These are phyloP conservation scores for Zygoascus bituminiphila DNA, from an alignment of 805 yeast species.

Conservation along the genomic window DNA sequence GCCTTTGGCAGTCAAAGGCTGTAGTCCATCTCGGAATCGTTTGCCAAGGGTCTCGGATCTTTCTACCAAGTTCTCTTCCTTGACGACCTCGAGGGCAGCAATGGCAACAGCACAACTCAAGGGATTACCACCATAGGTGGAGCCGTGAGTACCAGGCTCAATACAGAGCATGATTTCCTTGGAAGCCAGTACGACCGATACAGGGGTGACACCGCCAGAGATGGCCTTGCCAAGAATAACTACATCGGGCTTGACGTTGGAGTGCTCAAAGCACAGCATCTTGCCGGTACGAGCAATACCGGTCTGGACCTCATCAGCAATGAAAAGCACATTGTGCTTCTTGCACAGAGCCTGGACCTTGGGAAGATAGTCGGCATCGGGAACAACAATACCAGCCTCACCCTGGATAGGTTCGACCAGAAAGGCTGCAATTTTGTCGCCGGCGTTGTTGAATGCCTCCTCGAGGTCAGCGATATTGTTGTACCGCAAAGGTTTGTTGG, in stretches of 20 bases:
- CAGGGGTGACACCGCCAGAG: constrained; percentile 91
- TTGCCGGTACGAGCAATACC: constrained; percentile 97
- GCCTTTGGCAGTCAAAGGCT: constrained; percentile 35
- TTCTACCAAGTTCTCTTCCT: constrained; percentile 77
- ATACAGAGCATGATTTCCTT: constrained; percentile 80
- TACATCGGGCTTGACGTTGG: constrained; percentile 77
- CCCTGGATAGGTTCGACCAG: constrained; percentile 95
- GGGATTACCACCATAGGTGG: constrained; percentile 97
- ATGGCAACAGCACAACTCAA: constrained; percentile 86
- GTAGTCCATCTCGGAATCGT: constrained; percentile 44
- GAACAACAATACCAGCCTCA: constrained; percentile 96
- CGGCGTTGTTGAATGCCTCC: constrained; percentile 69
- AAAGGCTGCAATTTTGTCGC: constrained; percentile 85
- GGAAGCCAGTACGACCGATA: constrained; percentile 86
- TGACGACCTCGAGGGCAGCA: constrained; percentile 86
- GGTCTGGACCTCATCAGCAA: constrained; percentile 96
- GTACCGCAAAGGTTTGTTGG: constrained; percentile 59
- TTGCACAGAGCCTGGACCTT: constrained; percentile 67
- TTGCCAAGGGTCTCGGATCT: constrained; percentile 68
- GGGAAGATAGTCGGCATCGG: constrained; percentile 71
- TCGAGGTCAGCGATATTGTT: constrained; percentile 84
- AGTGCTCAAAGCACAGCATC: constrained; percentile 85
- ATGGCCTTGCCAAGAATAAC: constrained; percentile 89
- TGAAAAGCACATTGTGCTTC: constrained; percentile 76
- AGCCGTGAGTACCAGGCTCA: constrained; percentile 95